Evolutionary conservation across 768 basidiomycete species (phyloP), one percentile per base, ranked within the genome.

Genomic region (Russula griseocarnosa): DNA sequence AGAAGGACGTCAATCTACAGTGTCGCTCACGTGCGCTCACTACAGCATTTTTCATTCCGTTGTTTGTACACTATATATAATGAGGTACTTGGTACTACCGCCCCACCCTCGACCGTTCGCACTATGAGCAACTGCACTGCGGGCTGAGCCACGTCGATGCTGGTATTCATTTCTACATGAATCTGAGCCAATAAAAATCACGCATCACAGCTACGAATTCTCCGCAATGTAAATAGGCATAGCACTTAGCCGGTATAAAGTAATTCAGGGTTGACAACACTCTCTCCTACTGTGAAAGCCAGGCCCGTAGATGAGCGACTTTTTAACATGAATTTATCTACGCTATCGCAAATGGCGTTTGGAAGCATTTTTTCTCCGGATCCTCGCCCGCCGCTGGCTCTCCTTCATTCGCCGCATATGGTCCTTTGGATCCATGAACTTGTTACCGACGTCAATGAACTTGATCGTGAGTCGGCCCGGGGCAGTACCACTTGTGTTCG

Each of bases 361-460:
- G 5, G 47, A 36, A 32, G 61, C 66, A 60, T 71, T 77, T 67
- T 73, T 72, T 52, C 69, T 68, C 62, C 71, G 76, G 40, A 74
- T 9, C 46, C 40, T 73, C 9, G 79, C 74, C 64, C 83, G 78
- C 50, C 85, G 79, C 66, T 80, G 78, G 0, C 82, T 79, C 62
- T 77, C 77, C 26, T 78, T 77, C 59, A 81, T 77, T 49, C 87
- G 78, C 64, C 78, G 78, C 55, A 78, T 67, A 13, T 78, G 80
- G 55, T 84, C 83, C 47, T 81, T 79, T 34, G 80, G 73, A 50
- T 89, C 79, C 60, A 91, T 70, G 71, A 88, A 91, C 71, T 85
- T 82, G 26, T 81, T 80, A 1, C 90, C 90, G 4, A 92, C 83
- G 70, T 93, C 90, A 20, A 88, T 75, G 68, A 93, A 90, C 70